Evolutionary conservation across 495 filamentous ascomycete species (phyloP), one percentile per base, ranked within the genome.

Genomic region (Talaromyces thailandensis): DNA sequence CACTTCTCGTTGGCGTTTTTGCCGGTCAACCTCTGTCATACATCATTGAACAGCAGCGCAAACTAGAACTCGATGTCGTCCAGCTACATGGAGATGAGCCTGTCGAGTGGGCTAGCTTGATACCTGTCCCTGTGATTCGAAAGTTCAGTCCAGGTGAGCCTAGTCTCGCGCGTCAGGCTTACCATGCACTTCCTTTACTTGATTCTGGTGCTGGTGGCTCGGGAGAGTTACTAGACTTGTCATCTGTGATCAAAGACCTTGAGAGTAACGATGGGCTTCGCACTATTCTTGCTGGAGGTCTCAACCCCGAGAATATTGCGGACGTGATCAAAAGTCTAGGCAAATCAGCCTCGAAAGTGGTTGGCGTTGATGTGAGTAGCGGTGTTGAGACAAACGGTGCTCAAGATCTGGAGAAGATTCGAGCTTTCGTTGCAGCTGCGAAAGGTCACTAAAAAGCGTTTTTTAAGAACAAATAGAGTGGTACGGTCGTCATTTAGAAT

Each of bases 51-150:
- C 82, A 92, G 68, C 90, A 93, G 66, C 80, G 82, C 60, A 80
- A 86, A 3, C 82, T 97, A 61, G 79, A 80, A 52, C 86, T 98
- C n/a, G 94, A 98, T 69, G 78, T 94, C 50, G 87, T 98, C 4
- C 94, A 98, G 68, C 81, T 98, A 4, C 94, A 98, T 71, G 94
- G 94, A 8, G 77, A 85, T 58, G 94, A 98, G 71, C 93, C 94
- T 2, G 67, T 97, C 32, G 94, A 98, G 69, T 98, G 94, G 93
- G 86, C 92, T 2, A 80, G 71, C 29, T 74, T 90, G 26, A 90
- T 98, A 51, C 92, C 94, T 6, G 90, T 95, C 0, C 95, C 94
- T 1, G 91, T 98, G 23, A 88, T 98, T 65, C 85, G 85, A 56
- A 87, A 86, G 45, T 98, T 98, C 72, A 80, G 80, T 26, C 89